Base-by-base conservation (phyloP, 1,284 basidiomycete species). In the Mycena citricolor region DNA sequence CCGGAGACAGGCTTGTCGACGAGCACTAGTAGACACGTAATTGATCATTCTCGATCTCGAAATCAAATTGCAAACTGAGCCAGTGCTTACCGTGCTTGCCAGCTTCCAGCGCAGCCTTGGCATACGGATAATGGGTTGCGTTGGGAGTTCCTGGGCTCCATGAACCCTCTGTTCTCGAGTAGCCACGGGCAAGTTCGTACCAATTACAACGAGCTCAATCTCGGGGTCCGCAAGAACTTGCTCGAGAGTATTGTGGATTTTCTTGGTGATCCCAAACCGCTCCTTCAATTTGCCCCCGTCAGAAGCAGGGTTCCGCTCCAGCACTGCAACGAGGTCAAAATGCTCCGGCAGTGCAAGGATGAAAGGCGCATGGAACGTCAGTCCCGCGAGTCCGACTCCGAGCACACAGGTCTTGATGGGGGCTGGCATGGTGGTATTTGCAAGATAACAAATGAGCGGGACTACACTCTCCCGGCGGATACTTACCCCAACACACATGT, bases 1-100 rank as follows among this genome's bases (percentile, higher is more conserved):
- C 86, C 74, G 2, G 85, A 83, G 16, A 92, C 74, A 2, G 91
- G 91, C 62, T 94, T 94, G 63, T 94, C 91, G 32, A 91, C 79
- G 35, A 94, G 79, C 17, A 81, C 81, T 86, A 47, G 16, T 37
- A n/a, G 28, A 32, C n/a, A 11, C 31, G n/a, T 42, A 3, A 41
- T 16, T 17, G 25, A 13, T 4, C 30, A 31, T 5, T 30, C 8
- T n/a, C 23, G 33, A 31, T 32, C 35, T 8, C 28, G 14, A 35
- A 45, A 28, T 17, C 22, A 25, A 26, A 16, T 17, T 13, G 5
- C 21, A 17, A 46, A 30, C 14, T 13, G 13, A 31, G 21, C 26
- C 10, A 25, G 25, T 13, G 59, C 69, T 45, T 52, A 85, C 86
- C 86, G 59, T 92, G 86, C 62, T 92, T 92, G 22, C 86, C 87